phyloP scores from a whole-genome alignment of 78 protist species.

The Dictyostelium citrinum region DNA sequence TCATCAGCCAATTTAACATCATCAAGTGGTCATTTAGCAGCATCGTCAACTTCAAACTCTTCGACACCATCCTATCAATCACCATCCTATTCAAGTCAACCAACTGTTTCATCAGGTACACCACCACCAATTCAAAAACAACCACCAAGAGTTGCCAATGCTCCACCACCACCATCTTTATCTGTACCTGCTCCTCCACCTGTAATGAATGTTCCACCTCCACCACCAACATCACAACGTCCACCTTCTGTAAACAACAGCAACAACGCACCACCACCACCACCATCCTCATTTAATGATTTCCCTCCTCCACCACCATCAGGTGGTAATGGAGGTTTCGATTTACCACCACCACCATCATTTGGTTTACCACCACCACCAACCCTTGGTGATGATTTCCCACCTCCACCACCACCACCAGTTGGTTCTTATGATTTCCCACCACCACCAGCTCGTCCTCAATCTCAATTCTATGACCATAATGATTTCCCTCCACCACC shows the following conservation, averaged over 20 bases:
- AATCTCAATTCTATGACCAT: slow-evolving; percentile 16
- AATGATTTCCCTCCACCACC: slow-evolving; percentile 29
- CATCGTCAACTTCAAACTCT: slow-evolving; percentile 11
- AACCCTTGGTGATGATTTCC: neutral
- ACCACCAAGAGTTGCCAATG: neutral
- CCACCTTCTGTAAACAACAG: neutral
- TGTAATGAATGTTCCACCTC: neutral
- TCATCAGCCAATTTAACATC: slow-evolving; percentile 1
- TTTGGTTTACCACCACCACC: slow-evolving; percentile 6
- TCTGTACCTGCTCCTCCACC: slow-evolving; percentile 1
- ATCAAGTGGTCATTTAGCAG: slow-evolving; percentile 2
- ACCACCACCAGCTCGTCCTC: neutral
- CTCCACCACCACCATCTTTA: slow-evolving; percentile 13
- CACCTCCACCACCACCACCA: neutral
- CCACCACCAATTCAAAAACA: slow-evolving; percentile 5
- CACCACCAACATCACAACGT: slow-evolving; percentile 17
- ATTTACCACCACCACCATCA: slow-evolving; percentile 6
- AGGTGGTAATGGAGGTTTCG: neutral
- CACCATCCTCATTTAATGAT: neutral
- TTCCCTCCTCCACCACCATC: slow-evolving; percentile 8
- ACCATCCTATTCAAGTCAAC: neutral
- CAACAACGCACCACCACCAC: slow-evolving; percentile 5
- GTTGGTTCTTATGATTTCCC: neutral
- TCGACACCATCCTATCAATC: slow-evolving; percentile 9
- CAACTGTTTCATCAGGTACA: neutral